A percentile compares a stretch with the other conserved stretches of the same genome.
phyloP scores from a whole-genome alignment of 202 grass and related monocot species.

The Zizania palustris region DNA sequence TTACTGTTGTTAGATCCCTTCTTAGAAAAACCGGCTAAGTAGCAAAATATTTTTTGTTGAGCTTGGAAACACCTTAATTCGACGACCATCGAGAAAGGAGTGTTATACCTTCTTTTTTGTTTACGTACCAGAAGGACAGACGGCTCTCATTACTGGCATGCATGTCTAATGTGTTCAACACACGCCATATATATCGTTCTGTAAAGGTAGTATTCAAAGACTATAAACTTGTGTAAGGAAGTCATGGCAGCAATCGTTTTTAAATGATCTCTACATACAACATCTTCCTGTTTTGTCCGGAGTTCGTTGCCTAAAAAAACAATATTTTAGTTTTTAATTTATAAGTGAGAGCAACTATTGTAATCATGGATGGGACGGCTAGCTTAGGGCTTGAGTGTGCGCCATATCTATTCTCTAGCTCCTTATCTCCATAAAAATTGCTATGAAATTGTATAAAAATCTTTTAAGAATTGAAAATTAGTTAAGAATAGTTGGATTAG shows the following conservation, averaged over 20 bases:
- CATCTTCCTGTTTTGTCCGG: background rate
- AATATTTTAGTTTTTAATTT: background rate
- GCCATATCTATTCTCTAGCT: too few species aligned
- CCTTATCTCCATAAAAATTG: too few species aligned
- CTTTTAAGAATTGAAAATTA: too few species aligned
- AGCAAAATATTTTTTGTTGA: background rate
- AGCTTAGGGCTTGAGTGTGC: too few species aligned
- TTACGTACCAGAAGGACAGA: background rate
- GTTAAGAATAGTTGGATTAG: too few species aligned
- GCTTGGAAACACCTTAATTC: constrained; percentile 1
- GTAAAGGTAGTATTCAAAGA: background rate
- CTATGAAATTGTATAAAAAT: too few species aligned
- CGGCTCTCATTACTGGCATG: background rate
- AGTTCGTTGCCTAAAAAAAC: too few species aligned
- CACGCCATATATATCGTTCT: background rate
- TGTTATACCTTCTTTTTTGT: background rate
- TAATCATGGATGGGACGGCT: background rate
- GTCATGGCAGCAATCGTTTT: background rate
- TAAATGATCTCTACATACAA: background rate
- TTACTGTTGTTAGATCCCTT: too few species aligned
- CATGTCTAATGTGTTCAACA: constrained; percentile 29
- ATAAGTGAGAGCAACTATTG: background rate
- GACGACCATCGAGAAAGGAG: background rate
- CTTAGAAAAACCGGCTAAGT: too few species aligned
- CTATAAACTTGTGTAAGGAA: background rate